Base-by-base conservation (phyloP, 352 stramenopile species). In the Thalassiosira sp. region DNA sequence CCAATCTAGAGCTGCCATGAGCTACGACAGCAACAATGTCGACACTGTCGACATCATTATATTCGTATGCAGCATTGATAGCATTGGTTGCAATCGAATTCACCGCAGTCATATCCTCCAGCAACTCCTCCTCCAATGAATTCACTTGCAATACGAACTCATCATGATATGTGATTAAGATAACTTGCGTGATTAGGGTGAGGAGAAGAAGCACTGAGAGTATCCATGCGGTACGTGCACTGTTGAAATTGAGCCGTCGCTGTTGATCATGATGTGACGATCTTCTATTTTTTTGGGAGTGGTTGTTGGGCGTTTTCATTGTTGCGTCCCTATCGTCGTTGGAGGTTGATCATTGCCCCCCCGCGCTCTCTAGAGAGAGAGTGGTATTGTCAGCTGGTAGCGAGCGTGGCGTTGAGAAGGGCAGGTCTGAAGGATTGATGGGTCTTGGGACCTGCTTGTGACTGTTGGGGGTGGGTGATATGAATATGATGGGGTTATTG, bases 91-190 rank as follows among this genome's bases (percentile, higher is more conserved):
- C 66, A 33, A 68, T 45, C 6, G 46, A 28, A 20, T 76, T 52
- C 3, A 64, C 57, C 6, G 24, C 61, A 22, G 63, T 10, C 25
- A 64, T 49, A 28, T 64, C 53, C 35, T 73, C 62, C n/a, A 63
- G 20, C 16, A 73, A 5, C 6, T 78, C 58, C n/a, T 31, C 48
- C 42, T 79, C 61, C 11, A 73, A 49, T 13, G 46, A 16, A 28
- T 58, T 54, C 33, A 69, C n/a, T 27, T 61, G 28, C 0, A 72
- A 13, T 11, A 76, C 10, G 37, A 80, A 63, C 3, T 76, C 24
- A 40, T 76, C 72, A 40, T 76, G 65, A 64, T 72, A 66, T 20
- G 52, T 40, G 5, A 81, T 8, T 33, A 81, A 52, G 5, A 64
- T 35, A 46, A 76, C 35, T 65, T 81, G 72, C 15, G 69, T 24